Conservation (phyloP, 108 stramenopile species). For the Cylindrotheca fusiformis region DNA sequence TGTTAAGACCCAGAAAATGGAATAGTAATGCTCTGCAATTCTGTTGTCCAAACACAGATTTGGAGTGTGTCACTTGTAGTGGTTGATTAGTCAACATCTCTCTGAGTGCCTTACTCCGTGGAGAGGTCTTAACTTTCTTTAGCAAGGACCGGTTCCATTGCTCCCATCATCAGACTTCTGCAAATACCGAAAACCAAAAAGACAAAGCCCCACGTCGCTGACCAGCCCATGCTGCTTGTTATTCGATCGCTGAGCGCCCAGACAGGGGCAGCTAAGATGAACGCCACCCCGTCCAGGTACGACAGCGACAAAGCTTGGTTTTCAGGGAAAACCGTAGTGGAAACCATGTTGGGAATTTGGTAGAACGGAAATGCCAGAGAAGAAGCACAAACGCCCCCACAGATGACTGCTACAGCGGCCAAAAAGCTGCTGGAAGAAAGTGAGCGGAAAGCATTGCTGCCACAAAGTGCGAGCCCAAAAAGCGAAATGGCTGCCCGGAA, state of each 20-base stretch:
- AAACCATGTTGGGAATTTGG: conserved; percentile 30
- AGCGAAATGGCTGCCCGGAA: conserved; percentile 11
- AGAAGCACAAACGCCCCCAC: conserved; percentile 31
- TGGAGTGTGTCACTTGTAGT: too few species aligned
- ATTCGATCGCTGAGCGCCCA: conserved; percentile 25
- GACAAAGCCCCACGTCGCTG: too few species aligned
- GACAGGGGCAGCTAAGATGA: conserved; percentile 26
- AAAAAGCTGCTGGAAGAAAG: conserved; percentile 1
- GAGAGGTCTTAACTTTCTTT: too few species aligned
- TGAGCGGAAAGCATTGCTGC: neutral
- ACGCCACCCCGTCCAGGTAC: conserved; percentile 37
- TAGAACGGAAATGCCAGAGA: conserved; percentile 45
- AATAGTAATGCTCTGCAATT: too few species aligned
- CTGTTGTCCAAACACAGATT: too few species aligned
- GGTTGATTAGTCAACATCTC: too few species aligned
- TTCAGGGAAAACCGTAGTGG: conserved; percentile 26
- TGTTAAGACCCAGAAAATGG: too few species aligned
- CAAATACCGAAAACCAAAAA: too few species aligned
- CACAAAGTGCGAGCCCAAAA: conserved; percentile 26
- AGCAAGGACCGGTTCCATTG: conserved; percentile 3
- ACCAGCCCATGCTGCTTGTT: conserved; percentile 27
- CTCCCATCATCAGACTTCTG: conserved; percentile 3
- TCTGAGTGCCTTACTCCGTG: too few species aligned
- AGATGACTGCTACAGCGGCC: conserved; percentile 15
- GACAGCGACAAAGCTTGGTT: conserved; percentile 40